Percentiles rank a stretch among this genome's conserved stretches.
Conservation (phyloP, 2,329 filamentous ascomycete genomes). For the Chaetomium sp. region DNA sequence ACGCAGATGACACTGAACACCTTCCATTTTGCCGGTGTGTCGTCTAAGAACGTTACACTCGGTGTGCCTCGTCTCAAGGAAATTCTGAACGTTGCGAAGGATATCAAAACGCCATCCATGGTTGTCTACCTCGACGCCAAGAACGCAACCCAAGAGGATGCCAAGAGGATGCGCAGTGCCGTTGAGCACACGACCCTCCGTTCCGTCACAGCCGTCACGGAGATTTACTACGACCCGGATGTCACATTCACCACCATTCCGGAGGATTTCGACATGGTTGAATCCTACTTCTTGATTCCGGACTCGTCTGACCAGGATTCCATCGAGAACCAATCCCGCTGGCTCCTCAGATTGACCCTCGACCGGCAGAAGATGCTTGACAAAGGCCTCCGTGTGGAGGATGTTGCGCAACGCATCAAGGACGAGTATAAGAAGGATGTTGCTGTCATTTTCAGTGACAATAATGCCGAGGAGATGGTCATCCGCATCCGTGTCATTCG, state of each 20-base stretch:
- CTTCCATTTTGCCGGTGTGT: constrained; percentile 99
- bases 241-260: constrained; percentile 79
- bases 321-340: constrained; percentile 76
- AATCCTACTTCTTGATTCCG: constrained; percentile 92
- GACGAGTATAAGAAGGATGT: constrained; percentile 78
- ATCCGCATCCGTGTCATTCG: constrained; percentile 82
- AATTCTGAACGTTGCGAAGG: constrained; percentile 94
- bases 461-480: constrained; percentile 92
- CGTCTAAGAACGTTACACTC: constrained; percentile 98
- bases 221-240: constrained; percentile 96
- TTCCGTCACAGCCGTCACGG: constrained; percentile 83
- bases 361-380: constrained; percentile 93
- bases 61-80: constrained; percentile 99
- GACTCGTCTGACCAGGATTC: constrained; percentile 65
- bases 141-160: constrained; percentile 65
- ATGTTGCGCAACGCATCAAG: constrained; percentile 86
- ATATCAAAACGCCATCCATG: constrained; percentile 99
- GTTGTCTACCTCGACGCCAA: constrained; percentile 71
- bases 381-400: constrained; percentile 84
- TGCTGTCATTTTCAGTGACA: constrained; percentile 93
- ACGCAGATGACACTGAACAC: constrained; percentile 99
- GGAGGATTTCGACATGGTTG: constrained; percentile 87
- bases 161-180: constrained; percentile 77
- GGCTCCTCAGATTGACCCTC: constrained; percentile 88
- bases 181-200: constrained; percentile 94